Evolutionary conservation across 257 asterid genomes (phyloP).

Genomic region (Scutellaria galericulata): DNA sequence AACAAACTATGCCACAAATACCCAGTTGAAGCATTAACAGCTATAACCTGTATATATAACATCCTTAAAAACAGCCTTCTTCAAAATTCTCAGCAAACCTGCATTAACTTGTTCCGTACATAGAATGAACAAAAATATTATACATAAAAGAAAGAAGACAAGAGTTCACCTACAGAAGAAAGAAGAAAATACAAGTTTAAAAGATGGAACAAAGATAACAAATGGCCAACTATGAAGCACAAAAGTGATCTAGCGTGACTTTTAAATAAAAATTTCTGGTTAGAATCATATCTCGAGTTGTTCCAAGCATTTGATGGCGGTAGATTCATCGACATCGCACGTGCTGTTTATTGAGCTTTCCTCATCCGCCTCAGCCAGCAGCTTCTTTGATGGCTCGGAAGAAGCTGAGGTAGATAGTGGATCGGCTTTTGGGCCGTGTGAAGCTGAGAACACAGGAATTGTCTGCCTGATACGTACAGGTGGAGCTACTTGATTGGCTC

Average conservation of each 20-base stretch:
- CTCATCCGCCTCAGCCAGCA: slow-evolving; percentile 33
- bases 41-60: neutral
- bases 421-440: slow-evolving; percentile 37
- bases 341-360: slow-evolving; percentile 34
- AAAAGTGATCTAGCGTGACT: neutral
- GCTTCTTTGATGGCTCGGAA: slow-evolving; percentile 34
- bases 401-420: slow-evolving; percentile 24
- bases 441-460: slow-evolving; percentile 62
- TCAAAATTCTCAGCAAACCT: slow-evolving; percentile 6
- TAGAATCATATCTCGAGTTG: slow-evolving; percentile 65
- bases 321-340: slow-evolving; percentile 55
- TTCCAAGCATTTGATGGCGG: slow-evolving; percentile 71
- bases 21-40: neutral
- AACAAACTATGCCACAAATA: neutral
- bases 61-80: slow-evolving; percentile 12
- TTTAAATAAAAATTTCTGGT: neutral
- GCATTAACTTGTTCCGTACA: slow-evolving; percentile 14
- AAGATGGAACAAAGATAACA: neutral
- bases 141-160: slow-evolving; percentile 1
- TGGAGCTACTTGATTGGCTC: slow-evolving; percentile 49
- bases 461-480: slow-evolving; percentile 65
- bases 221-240: neutral
- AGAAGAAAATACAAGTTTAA: slow-evolving; percentile 24
- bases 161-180: slow-evolving; percentile 17
- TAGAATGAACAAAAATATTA: slow-evolving; percentile 25